A percentile compares a stretch with the other conserved stretches of the same genome.
These are phyloP conservation scores for Pseudogymnoascus sp. DNA, from an alignment of 2,329 filamentous ascomycete species.

Conservation along the genomic window DNA sequence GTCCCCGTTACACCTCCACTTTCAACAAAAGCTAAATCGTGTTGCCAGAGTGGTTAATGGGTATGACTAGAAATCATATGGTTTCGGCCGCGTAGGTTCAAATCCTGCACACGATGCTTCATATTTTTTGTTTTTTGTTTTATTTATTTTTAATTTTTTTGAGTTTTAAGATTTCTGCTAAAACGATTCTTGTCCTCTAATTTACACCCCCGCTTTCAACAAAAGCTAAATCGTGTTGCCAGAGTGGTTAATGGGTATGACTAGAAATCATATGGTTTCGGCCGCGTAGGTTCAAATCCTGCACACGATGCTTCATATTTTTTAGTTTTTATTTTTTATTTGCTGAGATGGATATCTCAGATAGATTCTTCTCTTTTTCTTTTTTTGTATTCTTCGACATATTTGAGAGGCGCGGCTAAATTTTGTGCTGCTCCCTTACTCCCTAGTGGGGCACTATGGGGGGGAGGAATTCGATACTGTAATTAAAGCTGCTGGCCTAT, in stretches of 20 bases:
- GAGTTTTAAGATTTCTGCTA: not conserved
- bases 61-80: conserved; percentile 4
- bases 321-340: not conserved
- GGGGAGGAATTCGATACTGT: no score
- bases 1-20: not conserved
- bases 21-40: not conserved
- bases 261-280: conserved; percentile 1
- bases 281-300: conserved; percentile 1
- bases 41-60: conserved; percentile 2
- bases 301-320: not conserved
- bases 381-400: no score
- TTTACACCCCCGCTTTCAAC: not conserved
- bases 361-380: not conserved
- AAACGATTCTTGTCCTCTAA: not conserved
- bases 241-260: conserved; percentile 4
- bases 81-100: not conserved
- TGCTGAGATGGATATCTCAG: not conserved
- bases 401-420: not conserved
- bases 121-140: not conserved
- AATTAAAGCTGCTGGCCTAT: no score
- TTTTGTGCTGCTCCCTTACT: no score
- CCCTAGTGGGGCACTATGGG: no score
- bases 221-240: not conserved
- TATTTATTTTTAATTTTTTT: not conserved
- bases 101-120: not conserved